Conservation (phyloP, 2,329 filamentous ascomycete species). For the Cytospora mali region DNA sequence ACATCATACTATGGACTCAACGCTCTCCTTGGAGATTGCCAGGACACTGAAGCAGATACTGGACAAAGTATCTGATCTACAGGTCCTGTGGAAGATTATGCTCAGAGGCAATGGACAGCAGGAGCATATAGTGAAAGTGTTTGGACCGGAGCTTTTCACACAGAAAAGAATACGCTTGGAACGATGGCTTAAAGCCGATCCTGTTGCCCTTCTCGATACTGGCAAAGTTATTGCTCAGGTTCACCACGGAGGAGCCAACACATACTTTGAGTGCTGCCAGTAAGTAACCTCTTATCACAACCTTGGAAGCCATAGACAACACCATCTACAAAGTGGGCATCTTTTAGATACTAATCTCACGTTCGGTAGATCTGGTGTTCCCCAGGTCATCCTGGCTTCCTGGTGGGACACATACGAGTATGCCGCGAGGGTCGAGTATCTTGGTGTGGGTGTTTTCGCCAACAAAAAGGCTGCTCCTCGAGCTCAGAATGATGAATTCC, state of each 20-base stretch:
- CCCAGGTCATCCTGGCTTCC: conserved; percentile 10
- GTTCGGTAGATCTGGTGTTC: background rate
- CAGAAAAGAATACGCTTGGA: conserved; percentile 6
- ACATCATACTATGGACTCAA: conserved; percentile 8
- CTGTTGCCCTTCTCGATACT: conserved; percentile 12
- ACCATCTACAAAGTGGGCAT: too few relatives aligned
- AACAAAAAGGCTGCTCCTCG: conserved; percentile 14
- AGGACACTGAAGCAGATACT: background rate
- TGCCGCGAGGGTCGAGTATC: conserved; percentile 19
- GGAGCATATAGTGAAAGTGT: background rate
- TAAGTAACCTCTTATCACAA: background rate
- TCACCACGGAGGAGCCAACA: conserved; percentile 15
- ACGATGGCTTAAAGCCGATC: conserved; percentile 17
- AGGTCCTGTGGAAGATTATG: conserved; percentile 16
- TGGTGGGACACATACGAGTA: conserved; percentile 22
- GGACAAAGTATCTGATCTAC: background rate
- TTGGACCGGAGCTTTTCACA: background rate
- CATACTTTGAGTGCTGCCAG: conserved; percentile 18
- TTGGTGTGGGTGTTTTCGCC: conserved; percentile 14
- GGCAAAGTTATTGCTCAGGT: conserved; percentile 16
- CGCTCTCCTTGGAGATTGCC: conserved; percentile 9
- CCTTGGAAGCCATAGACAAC: background rate
- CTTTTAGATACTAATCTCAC: background rate
- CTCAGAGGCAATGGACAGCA: conserved; percentile 2
- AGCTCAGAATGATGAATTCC: conserved; percentile 1